Evolutionary conservation across 495 filamentous ascomycete species (phyloP).

Genomic region (Aspergillus homomorphus): DNA sequence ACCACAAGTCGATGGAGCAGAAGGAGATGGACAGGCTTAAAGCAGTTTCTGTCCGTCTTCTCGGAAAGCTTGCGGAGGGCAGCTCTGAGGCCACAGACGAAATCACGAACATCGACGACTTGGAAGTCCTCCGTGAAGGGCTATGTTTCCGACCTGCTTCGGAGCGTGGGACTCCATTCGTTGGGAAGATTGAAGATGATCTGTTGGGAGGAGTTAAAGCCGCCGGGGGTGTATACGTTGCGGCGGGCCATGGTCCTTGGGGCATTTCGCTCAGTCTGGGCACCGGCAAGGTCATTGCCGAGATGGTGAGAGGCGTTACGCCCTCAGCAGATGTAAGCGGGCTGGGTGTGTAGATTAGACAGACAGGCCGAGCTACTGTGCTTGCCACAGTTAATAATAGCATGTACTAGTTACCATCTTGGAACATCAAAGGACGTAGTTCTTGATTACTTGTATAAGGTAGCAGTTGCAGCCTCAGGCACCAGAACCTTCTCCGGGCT

Average conservation of each 20-base stretch:
- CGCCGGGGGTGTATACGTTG: constrained; percentile 65
- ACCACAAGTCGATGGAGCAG: constrained; percentile 42
- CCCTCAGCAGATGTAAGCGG: constrained; percentile 49
- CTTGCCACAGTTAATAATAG: constrained; percentile 1
- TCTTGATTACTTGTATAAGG: not conserved
- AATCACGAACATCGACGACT: constrained; percentile 40
- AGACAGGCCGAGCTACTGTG: not conserved
- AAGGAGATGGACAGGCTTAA: constrained; percentile 51
- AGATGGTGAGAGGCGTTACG: constrained; percentile 54
- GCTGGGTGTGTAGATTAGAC: constrained; percentile 29
- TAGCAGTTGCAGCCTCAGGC: constrained; percentile 19
- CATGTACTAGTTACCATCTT: not conserved
- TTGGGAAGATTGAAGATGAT: constrained; percentile 52
- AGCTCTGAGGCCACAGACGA: constrained; percentile 20
- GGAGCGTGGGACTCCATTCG: constrained; percentile 56
- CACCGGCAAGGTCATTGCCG: constrained; percentile 63
- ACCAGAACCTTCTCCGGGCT: constrained; percentile 17
- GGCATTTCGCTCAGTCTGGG: constrained; percentile 61
- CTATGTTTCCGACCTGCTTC: constrained; percentile 74
- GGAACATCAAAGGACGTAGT: not conserved
- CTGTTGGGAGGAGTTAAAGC: constrained; percentile 51
- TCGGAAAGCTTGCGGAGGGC: constrained; percentile 40
- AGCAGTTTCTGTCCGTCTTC: constrained; percentile 50
- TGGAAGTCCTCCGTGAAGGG: constrained; percentile 62
- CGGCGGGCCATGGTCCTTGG: constrained; percentile 73